Conservation (phyloP, 495 filamentous ascomycete species). For the Penicillium desertorum region DNA sequence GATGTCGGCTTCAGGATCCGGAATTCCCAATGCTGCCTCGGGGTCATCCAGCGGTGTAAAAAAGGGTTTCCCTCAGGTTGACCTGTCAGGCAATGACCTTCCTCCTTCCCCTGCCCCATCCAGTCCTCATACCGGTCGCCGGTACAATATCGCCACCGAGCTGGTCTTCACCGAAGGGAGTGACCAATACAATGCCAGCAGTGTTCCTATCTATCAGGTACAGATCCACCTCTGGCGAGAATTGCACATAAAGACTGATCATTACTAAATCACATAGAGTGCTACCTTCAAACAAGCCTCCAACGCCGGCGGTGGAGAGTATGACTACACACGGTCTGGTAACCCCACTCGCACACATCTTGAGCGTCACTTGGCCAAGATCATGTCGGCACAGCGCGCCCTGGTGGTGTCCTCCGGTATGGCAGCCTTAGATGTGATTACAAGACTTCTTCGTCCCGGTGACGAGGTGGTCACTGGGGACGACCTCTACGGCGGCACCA, state of each 20-base stretch:
- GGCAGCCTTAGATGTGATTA: constrained; percentile 96
- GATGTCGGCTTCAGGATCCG: constrained; percentile 51
- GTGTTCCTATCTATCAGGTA: constrained; percentile 92
- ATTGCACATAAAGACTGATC: constrained; percentile 13
- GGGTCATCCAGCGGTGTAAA: constrained; percentile 44
- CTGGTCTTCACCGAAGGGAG: constrained; percentile 92
- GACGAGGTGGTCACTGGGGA: constrained; percentile 97
- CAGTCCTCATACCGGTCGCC: constrained; percentile 76
- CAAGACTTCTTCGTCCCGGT: constrained; percentile 85
- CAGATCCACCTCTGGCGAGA: constrained; percentile 9
- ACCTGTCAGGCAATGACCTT: constrained; percentile 85
- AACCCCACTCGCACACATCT: constrained; percentile 96
- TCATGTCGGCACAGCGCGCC: constrained; percentile 90
- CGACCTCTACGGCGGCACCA: constrained; percentile 94
- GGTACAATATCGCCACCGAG: constrained; percentile 92
- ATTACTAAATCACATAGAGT: constrained; percentile 51
- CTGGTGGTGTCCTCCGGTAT: constrained; percentile 95
- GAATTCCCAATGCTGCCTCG: constrained; percentile 26
- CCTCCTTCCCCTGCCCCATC: constrained; percentile 95
- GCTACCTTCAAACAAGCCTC: constrained; percentile 97
- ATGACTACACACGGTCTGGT: constrained; percentile 96
- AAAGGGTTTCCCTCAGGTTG: constrained; percentile 72
- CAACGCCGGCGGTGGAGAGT: constrained; percentile 72
- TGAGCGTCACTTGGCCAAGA: constrained; percentile 95
- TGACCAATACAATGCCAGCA: constrained; percentile 94